Evolutionary conservation across 1,139 yeast species (phyloP).

Genomic region (Candida buenavistaensis): DNA sequence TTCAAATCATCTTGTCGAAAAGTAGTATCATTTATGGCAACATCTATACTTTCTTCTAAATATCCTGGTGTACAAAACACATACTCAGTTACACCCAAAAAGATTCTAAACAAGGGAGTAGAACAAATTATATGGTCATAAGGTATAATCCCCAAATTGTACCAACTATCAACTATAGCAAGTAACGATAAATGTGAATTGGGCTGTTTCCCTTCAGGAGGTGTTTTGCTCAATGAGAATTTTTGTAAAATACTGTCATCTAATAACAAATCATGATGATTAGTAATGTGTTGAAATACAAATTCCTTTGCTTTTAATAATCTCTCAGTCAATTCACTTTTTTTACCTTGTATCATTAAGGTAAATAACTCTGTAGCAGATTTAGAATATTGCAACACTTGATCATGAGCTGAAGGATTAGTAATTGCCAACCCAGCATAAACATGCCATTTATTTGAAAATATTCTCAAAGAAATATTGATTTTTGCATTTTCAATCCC

Average conservation of each 20-base stretch:
- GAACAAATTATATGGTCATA: conserved; percentile 97
- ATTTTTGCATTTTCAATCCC: conserved; percentile 96
- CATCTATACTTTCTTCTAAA: conserved; percentile 74
- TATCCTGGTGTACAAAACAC: conserved; percentile 82
- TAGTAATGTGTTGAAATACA: conserved; percentile 68
- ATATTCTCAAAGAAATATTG: conserved; percentile 87
- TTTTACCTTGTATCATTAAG: conserved; percentile 72
- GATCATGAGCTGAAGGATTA: conserved; percentile 91
- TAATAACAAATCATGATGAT: conserved; percentile 59
- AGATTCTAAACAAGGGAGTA: conserved; percentile 86
- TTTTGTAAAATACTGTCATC: conserved; percentile 80
- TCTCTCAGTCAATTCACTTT: conserved; percentile 57
- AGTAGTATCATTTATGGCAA: conserved; percentile 62
- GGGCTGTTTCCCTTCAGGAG: conserved; percentile 72
- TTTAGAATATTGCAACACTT: conserved; percentile 83
- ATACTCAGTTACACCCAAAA: conserved; percentile 92
- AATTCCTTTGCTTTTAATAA: conserved; percentile 65
- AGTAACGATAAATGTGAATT: conserved; percentile 86
- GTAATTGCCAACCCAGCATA: conserved; percentile 97
- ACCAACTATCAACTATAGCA: conserved; percentile 95
- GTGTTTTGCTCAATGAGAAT: conserved; percentile 74
- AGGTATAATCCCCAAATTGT: conserved; percentile 78
- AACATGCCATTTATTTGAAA: conserved; percentile 95
- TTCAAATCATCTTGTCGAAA: conserved; percentile 87
- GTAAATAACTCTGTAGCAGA: conserved; percentile 83